Percentiles rank a stretch among this genome's conserved stretches.
Conservation (phyloP, 108 stramenopile species). For the Pseudonitzschia pungens region DNA sequence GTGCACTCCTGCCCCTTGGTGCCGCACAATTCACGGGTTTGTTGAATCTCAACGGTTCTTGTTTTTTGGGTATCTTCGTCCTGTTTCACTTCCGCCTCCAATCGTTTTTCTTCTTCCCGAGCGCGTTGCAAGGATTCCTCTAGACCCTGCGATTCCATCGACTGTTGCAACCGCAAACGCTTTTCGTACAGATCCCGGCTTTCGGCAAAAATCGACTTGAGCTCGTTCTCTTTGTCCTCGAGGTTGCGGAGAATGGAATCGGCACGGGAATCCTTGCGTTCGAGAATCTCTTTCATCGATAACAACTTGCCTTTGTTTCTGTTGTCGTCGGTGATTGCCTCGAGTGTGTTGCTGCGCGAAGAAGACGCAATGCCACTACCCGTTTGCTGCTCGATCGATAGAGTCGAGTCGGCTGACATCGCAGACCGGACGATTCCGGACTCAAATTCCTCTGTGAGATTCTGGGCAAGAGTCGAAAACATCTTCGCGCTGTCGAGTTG, state of each 20-base stretch:
- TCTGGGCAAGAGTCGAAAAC: neutral
- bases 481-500: conserved; percentile 1
- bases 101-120: neutral
- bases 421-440: neutral
- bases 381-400: neutral
- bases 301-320: neutral
- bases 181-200: neutral
- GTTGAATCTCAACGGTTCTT: conserved; percentile 1
- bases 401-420: neutral
- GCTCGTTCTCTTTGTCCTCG: neutral
- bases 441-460: neutral
- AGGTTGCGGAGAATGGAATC: neutral
- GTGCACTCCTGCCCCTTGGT: conserved; percentile 4
- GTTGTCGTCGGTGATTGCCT: neutral
- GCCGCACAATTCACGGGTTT: conserved; percentile 8
- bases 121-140: neutral
- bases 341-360: neutral
- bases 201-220: neutral
- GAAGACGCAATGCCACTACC: neutral
- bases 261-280: neutral
- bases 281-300: conserved; percentile 3
- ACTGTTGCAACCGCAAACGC: neutral
- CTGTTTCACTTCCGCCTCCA: neutral
- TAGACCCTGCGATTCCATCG: neutral
- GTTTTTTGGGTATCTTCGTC: neutral